Percentiles rank a stretch among this genome's conserved stretches.
Conservation (phyloP, 2,329 filamentous ascomycete species). For the Sphaerulina vaccinii region DNA sequence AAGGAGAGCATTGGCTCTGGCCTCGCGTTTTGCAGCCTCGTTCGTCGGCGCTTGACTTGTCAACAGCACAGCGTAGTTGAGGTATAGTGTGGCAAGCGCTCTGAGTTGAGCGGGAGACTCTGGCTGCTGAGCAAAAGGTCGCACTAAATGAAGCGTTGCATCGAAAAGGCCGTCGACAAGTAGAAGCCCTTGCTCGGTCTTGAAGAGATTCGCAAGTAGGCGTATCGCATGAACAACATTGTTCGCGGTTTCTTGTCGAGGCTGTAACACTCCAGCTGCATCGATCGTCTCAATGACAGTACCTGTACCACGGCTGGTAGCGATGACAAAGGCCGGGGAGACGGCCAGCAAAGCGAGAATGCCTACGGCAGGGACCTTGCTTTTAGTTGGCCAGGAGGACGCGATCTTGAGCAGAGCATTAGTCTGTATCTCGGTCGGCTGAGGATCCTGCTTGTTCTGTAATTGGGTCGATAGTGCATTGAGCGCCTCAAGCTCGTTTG, state of each 20-base stretch:
- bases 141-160: slow-evolving; percentile 61
- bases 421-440: slow-evolving; percentile 45
- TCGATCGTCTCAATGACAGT: slow-evolving; percentile 64
- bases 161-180: slow-evolving; percentile 58
- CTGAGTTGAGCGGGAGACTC: slow-evolving; percentile 67
- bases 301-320: slow-evolving; percentile 51
- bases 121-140: slow-evolving; percentile 58
- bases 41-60: slow-evolving; percentile 39
- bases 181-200: slow-evolving; percentile 66
- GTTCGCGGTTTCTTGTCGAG: slow-evolving; percentile 63
- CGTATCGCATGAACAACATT: slow-evolving; percentile 85
- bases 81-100: slow-evolving; percentile 74
- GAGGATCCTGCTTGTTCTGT: slow-evolving; percentile 51
- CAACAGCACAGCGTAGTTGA: slow-evolving; percentile 80
- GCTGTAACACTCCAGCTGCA: slow-evolving; percentile 57
- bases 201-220: slow-evolving; percentile 79
- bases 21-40: slow-evolving; percentile 33
- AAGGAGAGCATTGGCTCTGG: slow-evolving; percentile 34
- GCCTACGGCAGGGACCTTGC: slow-evolving; percentile 81
- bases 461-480: slow-evolving; percentile 62
- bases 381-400: slow-evolving; percentile 75
- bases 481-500: slow-evolving; percentile 66
- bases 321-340: slow-evolving; percentile 63
- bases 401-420: slow-evolving; percentile 64
- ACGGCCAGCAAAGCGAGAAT: slow-evolving; percentile 79